Conservation (phyloP, 495 filamentous ascomycete species). For the Penicillium argentinense region DNA sequence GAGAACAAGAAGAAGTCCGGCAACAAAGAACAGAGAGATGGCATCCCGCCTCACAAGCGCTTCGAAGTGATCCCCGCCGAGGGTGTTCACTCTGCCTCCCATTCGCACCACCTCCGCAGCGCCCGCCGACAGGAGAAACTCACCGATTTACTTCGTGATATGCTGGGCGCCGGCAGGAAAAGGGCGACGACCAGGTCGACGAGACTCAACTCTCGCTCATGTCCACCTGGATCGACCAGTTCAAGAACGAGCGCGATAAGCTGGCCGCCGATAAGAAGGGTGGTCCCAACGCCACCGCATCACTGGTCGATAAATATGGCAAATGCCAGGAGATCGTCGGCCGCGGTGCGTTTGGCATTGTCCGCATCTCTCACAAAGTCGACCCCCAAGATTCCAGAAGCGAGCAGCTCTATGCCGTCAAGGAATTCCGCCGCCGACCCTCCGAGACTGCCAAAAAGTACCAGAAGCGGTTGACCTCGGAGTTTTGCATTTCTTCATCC, state of each 20-base stretch:
- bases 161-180: conserved; percentile 75
- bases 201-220: conserved; percentile 90
- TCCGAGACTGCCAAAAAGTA: conserved; percentile 96
- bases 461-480: conserved; percentile 95
- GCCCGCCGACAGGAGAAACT: conserved; percentile 92
- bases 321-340: conserved; percentile 98
- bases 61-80: conserved; percentile 62
- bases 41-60: conserved; percentile 46
- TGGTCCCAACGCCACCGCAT: conserved; percentile 72
- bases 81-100: conserved; percentile 56
- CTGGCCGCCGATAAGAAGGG: conserved; percentile 74
- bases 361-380: conserved; percentile 96
- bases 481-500: conserved; percentile 98
- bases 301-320: conserved; percentile 94
- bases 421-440: conserved; percentile 93
- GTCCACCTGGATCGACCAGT: conserved; percentile 93
- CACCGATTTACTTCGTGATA: conserved; percentile 82
- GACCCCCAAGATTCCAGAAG: conserved; percentile 73
- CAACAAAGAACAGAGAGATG: conserved; percentile 46
- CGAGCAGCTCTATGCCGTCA: conserved; percentile 95
- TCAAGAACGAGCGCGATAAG: conserved; percentile 82
- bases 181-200: conserved; percentile 61
- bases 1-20: conserved; percentile 33
- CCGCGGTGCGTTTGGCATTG: conserved; percentile 96
- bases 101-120: conserved; percentile 84